These are phyloP conservation scores for Aspergillus sp. DNA, from an alignment of 2,329 filamentous ascomycete species.

Conservation along the genomic window DNA sequence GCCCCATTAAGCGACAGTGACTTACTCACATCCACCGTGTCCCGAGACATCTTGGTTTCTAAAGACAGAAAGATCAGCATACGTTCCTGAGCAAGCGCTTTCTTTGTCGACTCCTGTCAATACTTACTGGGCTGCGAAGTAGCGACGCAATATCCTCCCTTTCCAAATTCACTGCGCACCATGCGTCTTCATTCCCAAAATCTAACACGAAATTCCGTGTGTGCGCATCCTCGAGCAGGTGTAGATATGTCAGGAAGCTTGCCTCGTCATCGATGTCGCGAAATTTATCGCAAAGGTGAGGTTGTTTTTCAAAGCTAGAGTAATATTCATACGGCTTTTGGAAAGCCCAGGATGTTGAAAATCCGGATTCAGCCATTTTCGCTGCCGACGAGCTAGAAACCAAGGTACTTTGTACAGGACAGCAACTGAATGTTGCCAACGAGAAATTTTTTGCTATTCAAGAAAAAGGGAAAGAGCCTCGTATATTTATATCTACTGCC, in stretches of 20 bases:
- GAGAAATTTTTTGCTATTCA: not conserved
- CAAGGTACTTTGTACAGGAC: not conserved
- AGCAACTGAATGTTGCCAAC: not conserved
- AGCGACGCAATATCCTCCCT: conserved; percentile 28
- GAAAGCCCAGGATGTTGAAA: conserved; percentile 3
- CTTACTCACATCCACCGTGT: conserved; percentile 63
- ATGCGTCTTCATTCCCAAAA: conserved; percentile 38
- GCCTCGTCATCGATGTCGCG: conserved; percentile 31
- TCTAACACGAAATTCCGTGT: conserved; percentile 39
- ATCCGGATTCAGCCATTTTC: conserved; percentile 6
- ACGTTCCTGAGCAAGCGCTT: not conserved
- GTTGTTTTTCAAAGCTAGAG: conserved; percentile 16
- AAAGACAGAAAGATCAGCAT: conserved; percentile 3
- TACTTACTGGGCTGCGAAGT: conserved; percentile 27
- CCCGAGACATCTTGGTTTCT: conserved; percentile 44
- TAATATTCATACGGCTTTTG: conserved; percentile 27
- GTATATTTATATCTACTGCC: not conserved
- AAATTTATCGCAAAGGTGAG: conserved; percentile 21
- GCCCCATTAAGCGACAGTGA: not conserved
- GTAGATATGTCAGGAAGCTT: conserved; percentile 25
- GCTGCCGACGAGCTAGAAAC: no score
- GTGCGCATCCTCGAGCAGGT: conserved; percentile 19
- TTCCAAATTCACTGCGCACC: conserved; percentile 33
- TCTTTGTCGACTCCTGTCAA: not conserved
- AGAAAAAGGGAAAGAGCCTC: not conserved